These are phyloP conservation scores for Camptophora hylomeconis DNA, from an alignment of 2,329 filamentous ascomycete species.

Conservation along the genomic window DNA sequence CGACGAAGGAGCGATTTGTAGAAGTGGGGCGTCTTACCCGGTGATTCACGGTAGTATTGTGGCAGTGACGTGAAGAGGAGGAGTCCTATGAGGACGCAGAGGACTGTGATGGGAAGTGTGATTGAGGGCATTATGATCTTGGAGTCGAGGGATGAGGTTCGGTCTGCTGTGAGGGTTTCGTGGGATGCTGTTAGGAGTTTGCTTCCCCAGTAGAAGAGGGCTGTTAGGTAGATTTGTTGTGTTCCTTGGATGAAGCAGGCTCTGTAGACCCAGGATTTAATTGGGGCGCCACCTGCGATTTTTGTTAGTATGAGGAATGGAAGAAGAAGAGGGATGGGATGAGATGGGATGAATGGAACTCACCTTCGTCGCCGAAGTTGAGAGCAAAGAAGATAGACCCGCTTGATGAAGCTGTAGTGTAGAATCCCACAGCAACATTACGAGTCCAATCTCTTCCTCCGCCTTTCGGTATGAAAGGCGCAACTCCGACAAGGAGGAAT, in stretches of 20 bases:
- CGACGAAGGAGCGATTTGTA: slow-evolving; percentile 42
- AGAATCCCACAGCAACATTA: slow-evolving; percentile 40
- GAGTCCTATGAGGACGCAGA: slow-evolving; percentile 37
- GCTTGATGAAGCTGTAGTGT: slow-evolving; percentile 39
- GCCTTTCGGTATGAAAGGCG: slow-evolving; percentile 25
- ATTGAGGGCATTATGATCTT: slow-evolving; percentile 17
- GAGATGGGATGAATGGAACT: neutral
- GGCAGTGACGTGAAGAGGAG: slow-evolving; percentile 41
- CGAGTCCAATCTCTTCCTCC: slow-evolving; percentile 28
- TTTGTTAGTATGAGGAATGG: neutral
- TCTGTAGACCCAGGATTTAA: slow-evolving; percentile 39
- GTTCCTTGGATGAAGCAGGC: slow-evolving; percentile 46
- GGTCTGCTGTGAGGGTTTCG: slow-evolving; percentile 25
- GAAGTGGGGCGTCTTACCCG: slow-evolving; percentile 44
- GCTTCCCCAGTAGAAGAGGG: slow-evolving; percentile 47
- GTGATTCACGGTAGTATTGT: slow-evolving; percentile 45
- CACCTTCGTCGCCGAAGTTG: slow-evolving; percentile 41
- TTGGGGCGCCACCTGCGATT: slow-evolving; percentile 2
- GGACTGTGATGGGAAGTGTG: slow-evolving; percentile 34
- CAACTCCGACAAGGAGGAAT: slow-evolving; percentile 42
- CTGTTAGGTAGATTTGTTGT: slow-evolving; percentile 43
- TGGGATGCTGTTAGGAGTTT: slow-evolving; percentile 28
- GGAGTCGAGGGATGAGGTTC: slow-evolving; percentile 1
- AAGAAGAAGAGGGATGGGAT: no score
- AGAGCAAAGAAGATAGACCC: slow-evolving; percentile 46